Base-by-base conservation (phyloP, 2,329 filamentous ascomycete genomes). In the Sporothrix humicola region DNA sequence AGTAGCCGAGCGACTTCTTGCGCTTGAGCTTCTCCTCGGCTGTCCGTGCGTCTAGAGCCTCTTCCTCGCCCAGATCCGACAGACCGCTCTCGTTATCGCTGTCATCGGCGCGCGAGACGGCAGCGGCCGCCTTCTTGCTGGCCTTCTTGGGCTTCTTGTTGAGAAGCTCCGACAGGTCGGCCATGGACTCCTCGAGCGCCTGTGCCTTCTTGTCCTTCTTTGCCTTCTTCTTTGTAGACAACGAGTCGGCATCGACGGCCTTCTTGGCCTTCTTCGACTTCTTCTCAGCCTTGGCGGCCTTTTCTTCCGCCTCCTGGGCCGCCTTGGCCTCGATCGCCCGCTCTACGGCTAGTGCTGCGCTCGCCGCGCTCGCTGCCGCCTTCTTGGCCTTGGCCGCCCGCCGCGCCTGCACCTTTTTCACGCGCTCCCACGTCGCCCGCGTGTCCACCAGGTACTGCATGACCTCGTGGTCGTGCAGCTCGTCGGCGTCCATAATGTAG, bases 1-100 rank as follows among this genome's bases (percentile, higher is more conserved):
- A 99, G 86, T 99, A 99, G 76, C 94, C 92, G 73, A 99, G 88
- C 76, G 90, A 94, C 86, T 97, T 97, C 87, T 96, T 97, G 82
- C 93, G 93, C 74, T 90, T 89, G 0, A 91, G 93, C 83, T 99
- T 99, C 79, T 97, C 93, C 58, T 92, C 93, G 0, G 93, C 92
- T 75, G 95, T 90, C 75, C 90, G 88, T 12, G 91, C 90, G 72
- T 94, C 93, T 74, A 98, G 88, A 3, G 86, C 84, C 17, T 93
- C 91, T 81, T 97, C 94, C 79, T 99, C 96, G 78, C 95, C 96
- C 80, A 99, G 95, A 84, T 99, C 96, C 2, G 94, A 97, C 78
- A 93, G 88, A 75, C 92, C 89, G 70, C 88, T 20, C n/a, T 66
- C 26, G 61, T 44, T 88, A 31, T 83, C 56, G 66, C 69, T 72